Evolutionary conservation across 306 rosid genomes (phyloP).

Genomic region (Hippophae gyantsensis): DNA sequence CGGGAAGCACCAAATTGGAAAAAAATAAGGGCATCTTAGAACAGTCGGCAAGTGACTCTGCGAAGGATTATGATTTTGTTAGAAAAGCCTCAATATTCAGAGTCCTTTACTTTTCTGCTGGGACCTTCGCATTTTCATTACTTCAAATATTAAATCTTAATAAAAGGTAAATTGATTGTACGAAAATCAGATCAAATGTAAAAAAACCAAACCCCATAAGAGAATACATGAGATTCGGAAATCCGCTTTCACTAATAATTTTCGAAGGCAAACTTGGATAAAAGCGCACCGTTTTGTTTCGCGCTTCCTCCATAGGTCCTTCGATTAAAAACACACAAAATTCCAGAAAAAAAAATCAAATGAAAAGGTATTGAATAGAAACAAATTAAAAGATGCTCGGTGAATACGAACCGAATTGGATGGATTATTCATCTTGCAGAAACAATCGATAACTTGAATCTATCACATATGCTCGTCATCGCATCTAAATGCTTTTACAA

Average conservation of each 20-base stretch:
- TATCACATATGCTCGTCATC: conserved; percentile 17
- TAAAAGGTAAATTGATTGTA: conserved; percentile 5
- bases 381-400: conserved; percentile 49
- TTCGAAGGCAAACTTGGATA: conserved; percentile 97
- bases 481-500: not conserved
- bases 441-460: conserved; percentile 42
- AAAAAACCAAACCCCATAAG: conserved; percentile 24
- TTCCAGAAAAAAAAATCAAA: not conserved
- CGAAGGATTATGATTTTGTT: conserved; percentile 49
- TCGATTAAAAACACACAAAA: not conserved
- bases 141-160: not conserved
- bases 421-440: conserved; percentile 47
- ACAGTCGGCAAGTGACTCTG: conserved; percentile 47
- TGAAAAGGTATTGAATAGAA: not conserved
- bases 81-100: conserved; percentile 62
- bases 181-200: conserved; percentile 20
- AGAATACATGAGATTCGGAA: conserved; percentile 10
- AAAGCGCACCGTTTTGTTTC: conserved; percentile 40
- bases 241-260: conserved; percentile 30
- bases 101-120: conserved; percentile 65
- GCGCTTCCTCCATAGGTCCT: conserved; percentile 95
- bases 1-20: conserved; percentile 23
- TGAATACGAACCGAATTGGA: conserved; percentile 83
- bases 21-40: conserved; percentile 48
- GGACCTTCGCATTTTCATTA: conserved; percentile 48